A percentile compares a stretch with the other conserved stretches of the same genome.
phyloP scores from a whole-genome alignment of 2,329 filamentous ascomycete species.

The Mycosphaerella sp. region DNA sequence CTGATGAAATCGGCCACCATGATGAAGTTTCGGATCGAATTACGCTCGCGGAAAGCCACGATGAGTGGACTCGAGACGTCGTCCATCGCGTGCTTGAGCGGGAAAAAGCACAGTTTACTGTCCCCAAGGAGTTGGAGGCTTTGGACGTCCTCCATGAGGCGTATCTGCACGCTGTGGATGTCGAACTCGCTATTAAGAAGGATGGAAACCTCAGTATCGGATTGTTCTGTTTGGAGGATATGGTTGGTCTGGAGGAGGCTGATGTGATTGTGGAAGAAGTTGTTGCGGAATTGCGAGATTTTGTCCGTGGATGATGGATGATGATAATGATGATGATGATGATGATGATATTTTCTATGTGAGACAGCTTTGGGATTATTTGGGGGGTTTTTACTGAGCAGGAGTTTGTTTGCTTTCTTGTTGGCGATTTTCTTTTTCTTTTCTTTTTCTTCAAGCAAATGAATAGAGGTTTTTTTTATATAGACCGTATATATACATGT shows the following conservation, averaged over 20 bases:
- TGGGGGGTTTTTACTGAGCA: too few species aligned
- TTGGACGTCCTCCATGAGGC: conserved; percentile 13
- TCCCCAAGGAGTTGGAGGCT: conserved; percentile 11
- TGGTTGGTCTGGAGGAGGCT: conserved; percentile 38
- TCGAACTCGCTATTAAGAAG: conserved; percentile 49
- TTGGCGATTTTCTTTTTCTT: too few species aligned
- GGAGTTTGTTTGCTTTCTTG: too few species aligned
- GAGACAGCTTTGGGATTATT: too few species aligned
- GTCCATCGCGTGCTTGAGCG: conserved; percentile 5
- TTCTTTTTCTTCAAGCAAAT: too few species aligned
- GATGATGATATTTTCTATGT: too few species aligned
- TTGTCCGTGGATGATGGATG: not conserved
- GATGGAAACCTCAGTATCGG: conserved; percentile 47
- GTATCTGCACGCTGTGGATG: conserved; percentile 48
- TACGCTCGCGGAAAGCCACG: conserved; percentile 23
- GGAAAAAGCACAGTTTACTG: conserved; percentile 14
- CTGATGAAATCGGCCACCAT: too few species aligned
- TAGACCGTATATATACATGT: too few species aligned
- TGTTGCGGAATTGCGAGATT: conserved; percentile 19
- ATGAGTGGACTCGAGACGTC: conserved; percentile 22
- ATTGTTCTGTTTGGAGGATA: conserved; percentile 45
- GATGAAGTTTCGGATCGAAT: not conserved
- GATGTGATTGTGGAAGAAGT: conserved; percentile 36
- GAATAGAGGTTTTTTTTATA: too few species aligned
- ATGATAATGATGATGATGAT: too few species aligned